Evolutionary conservation across 2,329 filamentous ascomycete genomes (phyloP), one percentile per base, ranked within the genome.

Genomic region (Bipolaris bicolor): DNA sequence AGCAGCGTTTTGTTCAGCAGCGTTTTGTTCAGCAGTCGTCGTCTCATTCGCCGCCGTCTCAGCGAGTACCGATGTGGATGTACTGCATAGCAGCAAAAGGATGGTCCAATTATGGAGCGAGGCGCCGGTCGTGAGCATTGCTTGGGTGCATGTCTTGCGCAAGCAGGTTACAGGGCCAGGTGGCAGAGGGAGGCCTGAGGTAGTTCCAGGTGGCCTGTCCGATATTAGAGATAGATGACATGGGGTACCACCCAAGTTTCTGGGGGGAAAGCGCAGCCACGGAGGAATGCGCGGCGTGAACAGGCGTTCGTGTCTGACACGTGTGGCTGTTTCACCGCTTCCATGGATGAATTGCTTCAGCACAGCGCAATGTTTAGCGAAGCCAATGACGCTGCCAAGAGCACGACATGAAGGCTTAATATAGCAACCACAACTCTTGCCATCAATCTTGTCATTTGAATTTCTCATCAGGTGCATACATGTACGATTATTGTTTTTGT

Each of bases 121-220:
- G 68, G 70, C 71, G 68, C 73, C 74, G 74, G 75, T 73, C 69
- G 68, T 67, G 65, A 64, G 72, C 74, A 76, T 76, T 64, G 72
- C 72, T 75, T 68, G 72, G 63, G 63, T 62, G 73, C 74, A 76
- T 76, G 56, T 66, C 73, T 76, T 65, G 63, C 48, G 55, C 66
- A 67, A 70, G 65, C 64, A 64, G 58, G 61, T 56, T 48, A 56
- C 53, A 52, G 52, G 67, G 64, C 62, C 59, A 64, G 63, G 29
- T 34, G 49, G 40, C 39, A 29, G 39, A 11, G 36, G n/a, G 39
- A 43, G 40, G 49, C 49, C 49, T 34, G 40, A 31, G 29, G 29
- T 34, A 39, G 26, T 51, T 51, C 29, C 39, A 44, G 39, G 33
- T 57, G 59, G 55, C 57, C 49, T 48, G 57, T 41, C 58, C 61